These are phyloP conservation scores for Xylaria sp. DNA, from an alignment of 2,329 filamentous ascomycete species.

Conservation along the genomic window DNA sequence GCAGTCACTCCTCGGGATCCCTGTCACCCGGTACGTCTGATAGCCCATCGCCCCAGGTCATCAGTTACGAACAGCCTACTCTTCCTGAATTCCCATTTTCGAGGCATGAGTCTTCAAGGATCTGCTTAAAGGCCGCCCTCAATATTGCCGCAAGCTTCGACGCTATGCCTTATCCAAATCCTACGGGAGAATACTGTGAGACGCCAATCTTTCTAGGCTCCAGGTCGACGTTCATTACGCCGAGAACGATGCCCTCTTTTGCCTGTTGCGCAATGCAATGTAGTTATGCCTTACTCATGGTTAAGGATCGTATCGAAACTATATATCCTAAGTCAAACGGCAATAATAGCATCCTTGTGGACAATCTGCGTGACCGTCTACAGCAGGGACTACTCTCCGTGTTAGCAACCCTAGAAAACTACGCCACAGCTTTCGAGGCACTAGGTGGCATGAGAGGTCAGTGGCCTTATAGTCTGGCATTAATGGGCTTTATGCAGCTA, in stretches of 20 bases:
- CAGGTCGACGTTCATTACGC: slow-evolving; percentile 53
- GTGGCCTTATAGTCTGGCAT: slow-evolving; percentile 22
- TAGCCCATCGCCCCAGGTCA: slow-evolving; percentile 43
- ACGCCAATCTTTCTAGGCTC: slow-evolving; percentile 52
- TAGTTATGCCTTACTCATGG: slow-evolving; percentile 57
- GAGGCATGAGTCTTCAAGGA: slow-evolving; percentile 59
- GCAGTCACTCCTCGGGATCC: slow-evolving; percentile 44
- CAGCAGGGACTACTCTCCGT: slow-evolving; percentile 57
- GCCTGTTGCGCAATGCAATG: slow-evolving; percentile 61
- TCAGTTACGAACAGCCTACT: slow-evolving; percentile 26
- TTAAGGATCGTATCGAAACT: slow-evolving; percentile 55
- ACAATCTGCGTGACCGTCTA: slow-evolving; percentile 54
- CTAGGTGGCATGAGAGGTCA: slow-evolving; percentile 59
- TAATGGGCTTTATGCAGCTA: slow-evolving; percentile 23
- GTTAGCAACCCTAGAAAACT: slow-evolving; percentile 56
- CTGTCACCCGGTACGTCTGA: slow-evolving; percentile 47
- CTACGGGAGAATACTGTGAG: slow-evolving; percentile 52
- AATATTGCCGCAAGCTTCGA: slow-evolving; percentile 60
- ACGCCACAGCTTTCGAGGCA: slow-evolving; percentile 58
- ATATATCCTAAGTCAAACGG: slow-evolving; percentile 49
- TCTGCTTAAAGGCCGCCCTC: slow-evolving; percentile 61
- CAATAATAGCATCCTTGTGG: slow-evolving; percentile 45
- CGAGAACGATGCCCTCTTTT: slow-evolving; percentile 59
- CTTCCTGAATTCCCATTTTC: slow-evolving; percentile 55
- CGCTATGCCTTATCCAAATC: slow-evolving; percentile 59